phyloP scores from a whole-genome alignment of 2,329 filamentous ascomycete species.

The Myriosclerotinia scirpicola region DNA sequence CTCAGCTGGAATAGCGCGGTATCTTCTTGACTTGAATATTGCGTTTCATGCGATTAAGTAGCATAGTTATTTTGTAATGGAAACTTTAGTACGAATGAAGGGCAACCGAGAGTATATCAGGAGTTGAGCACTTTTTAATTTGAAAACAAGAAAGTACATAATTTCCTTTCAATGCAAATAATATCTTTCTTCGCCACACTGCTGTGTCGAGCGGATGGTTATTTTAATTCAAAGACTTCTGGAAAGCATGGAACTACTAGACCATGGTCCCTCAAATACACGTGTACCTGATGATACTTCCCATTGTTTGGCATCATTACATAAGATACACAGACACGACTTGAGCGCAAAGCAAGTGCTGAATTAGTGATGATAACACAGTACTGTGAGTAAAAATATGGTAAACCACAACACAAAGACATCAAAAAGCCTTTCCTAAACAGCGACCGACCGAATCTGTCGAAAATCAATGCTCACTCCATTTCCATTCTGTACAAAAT shows the following conservation, averaged over 20 bases:
- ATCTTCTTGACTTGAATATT: not conserved
- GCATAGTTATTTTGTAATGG: not conserved
- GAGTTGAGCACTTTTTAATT: not conserved
- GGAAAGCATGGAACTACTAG: too few relatives aligned
- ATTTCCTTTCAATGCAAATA: not conserved
- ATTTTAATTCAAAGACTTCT: too few relatives aligned
- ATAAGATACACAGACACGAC: not conserved
- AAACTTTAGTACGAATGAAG: too few relatives aligned
- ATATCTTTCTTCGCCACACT: not conserved
- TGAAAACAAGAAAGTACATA: not conserved
- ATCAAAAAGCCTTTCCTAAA: not conserved
- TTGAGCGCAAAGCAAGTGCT: not conserved
- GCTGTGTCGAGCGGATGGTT: too few relatives aligned
- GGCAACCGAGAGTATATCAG: not conserved
- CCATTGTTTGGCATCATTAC: not conserved
- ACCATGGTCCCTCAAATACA: too few relatives aligned
- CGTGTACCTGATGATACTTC: too few relatives aligned
- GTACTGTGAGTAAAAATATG: not conserved
- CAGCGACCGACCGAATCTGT: not conserved
- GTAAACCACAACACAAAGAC: not conserved
- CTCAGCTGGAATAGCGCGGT: not conserved
- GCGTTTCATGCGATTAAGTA: not conserved
- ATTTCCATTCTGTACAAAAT: not conserved
- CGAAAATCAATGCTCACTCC: not conserved
- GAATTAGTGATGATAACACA: not conserved